A percentile compares a stretch with the other conserved stretches of the same genome.
Evolutionary conservation across 169 alveolate genomes (phyloP).

Genomic region (Cyclospora cayetanensis): DNA sequence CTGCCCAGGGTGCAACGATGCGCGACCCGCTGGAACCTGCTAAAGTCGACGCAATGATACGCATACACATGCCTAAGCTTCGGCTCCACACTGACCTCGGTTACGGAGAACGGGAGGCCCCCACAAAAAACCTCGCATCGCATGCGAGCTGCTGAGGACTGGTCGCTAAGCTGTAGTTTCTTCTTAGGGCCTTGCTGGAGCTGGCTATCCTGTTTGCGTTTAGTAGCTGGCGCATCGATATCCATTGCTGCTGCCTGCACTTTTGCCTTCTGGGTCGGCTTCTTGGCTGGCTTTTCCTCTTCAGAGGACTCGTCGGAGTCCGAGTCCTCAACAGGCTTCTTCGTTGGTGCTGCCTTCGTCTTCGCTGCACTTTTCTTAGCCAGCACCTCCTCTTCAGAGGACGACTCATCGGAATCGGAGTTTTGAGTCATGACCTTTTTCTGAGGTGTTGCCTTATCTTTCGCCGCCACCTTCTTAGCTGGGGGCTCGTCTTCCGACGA

Average conservation of each 20-base stretch:
- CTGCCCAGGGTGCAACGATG: not conserved
- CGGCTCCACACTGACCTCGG: constrained; percentile 79
- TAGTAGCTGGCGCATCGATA: constrained; percentile 53
- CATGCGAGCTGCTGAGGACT: constrained; percentile 52
- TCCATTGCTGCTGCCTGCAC: constrained; percentile 24
- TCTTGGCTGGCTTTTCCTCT: constrained; percentile 27
- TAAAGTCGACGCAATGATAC: not conserved
- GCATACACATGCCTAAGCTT: not conserved
- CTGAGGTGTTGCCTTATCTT: constrained; percentile 40
- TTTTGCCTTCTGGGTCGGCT: constrained; percentile 19
- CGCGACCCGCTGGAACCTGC: constrained; percentile 71
- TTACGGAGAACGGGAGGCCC: constrained; percentile 86
- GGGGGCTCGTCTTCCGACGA: constrained; percentile 57
- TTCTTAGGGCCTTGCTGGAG: constrained; percentile 72
- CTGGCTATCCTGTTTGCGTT: constrained; percentile 38
- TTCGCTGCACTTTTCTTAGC: too few relatives aligned
- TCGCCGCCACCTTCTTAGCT: constrained; percentile 19
- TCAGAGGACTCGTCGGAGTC: constrained; percentile 63
- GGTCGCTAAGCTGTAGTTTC: constrained; percentile 76
- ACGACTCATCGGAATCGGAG: constrained; percentile 24
- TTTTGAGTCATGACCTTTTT: not conserved
- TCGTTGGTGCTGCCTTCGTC: not conserved
- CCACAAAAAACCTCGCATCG: constrained; percentile 89
- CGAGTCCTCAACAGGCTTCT: constrained; percentile 7
- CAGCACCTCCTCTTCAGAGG: constrained; percentile 31